These are phyloP conservation scores for Coprinopsis strossmayeri DNA, from an alignment of 768 basidiomycete genomes.

Conservation along the genomic window DNA sequence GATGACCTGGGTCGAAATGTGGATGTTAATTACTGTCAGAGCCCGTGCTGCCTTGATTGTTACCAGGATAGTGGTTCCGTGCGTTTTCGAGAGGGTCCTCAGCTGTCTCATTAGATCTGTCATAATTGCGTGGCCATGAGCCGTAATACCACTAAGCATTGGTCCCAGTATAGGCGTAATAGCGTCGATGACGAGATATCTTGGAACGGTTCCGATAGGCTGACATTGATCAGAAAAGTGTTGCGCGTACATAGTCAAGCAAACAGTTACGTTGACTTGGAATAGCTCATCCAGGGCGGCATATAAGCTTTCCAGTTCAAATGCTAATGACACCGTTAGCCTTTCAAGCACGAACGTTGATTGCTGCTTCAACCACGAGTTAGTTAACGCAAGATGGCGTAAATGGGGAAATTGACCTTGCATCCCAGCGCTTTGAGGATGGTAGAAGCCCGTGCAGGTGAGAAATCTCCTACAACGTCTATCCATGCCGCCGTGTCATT, in stretches of 20 bases:
- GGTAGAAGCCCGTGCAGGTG: conserved; percentile 37
- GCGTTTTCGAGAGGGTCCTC: conserved; percentile 38
- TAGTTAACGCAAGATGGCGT: not conserved
- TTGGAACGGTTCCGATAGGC: conserved; percentile 13
- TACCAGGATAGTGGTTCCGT: conserved; percentile 49
- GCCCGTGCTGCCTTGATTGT: no score
- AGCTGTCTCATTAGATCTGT: conserved; percentile 63
- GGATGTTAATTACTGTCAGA: no score
- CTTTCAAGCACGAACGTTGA: conserved; percentile 38
- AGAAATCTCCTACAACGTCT: conserved; percentile 66
- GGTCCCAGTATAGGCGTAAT: conserved; percentile 62
- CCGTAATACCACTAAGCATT: conserved; percentile 54
- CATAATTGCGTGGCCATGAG: conserved; percentile 75
- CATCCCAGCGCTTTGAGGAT: conserved; percentile 24
- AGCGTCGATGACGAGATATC: conserved; percentile 57
- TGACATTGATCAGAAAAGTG: not conserved
- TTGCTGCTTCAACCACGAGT: conserved; percentile 13
- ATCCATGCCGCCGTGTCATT: conserved; percentile 56
- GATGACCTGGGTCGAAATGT: conserved; percentile 60
- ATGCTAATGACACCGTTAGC: conserved; percentile 50
- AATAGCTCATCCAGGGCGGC: conserved; percentile 41
- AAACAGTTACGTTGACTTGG: conserved; percentile 14
- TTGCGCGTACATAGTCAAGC: not conserved
- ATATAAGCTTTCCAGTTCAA: conserved; percentile 51
- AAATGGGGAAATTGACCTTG: conserved; percentile 6